Evolutionary conservation across 164 flowering plant genomes (phyloP).

Genomic region (grape (Vitis vinifera)): DNA sequence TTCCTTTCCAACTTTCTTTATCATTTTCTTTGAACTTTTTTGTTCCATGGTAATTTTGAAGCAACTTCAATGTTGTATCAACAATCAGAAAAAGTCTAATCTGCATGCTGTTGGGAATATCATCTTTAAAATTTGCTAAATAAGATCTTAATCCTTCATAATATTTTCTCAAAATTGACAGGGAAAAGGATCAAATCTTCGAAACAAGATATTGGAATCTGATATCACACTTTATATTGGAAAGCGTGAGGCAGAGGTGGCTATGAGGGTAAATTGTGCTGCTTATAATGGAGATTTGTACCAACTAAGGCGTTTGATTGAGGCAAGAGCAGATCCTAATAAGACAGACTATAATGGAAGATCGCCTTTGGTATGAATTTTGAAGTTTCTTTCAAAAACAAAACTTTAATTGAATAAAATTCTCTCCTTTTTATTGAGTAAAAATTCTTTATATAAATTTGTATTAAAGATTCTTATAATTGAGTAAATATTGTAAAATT

Average conservation of each 20-base stretch:
- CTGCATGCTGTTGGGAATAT: no score
- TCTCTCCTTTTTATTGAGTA: no score
- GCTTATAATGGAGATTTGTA: constrained; percentile 56
- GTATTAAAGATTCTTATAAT: no score
- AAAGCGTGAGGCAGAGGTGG: constrained; percentile 59
- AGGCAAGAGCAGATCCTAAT: constrained; percentile 59
- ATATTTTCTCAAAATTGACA: constrained; percentile 11
- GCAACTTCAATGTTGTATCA: not conserved
- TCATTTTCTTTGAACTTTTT: not conserved
- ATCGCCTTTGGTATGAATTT: constrained; percentile 46
- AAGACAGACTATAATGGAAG: constrained; percentile 65
- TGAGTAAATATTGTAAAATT: no score
- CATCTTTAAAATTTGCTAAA: no score
- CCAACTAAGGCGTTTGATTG: constrained; percentile 43
- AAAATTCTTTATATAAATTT: no score
- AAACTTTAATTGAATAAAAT: no score
- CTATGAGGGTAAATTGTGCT: constrained; percentile 53
- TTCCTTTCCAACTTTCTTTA: not conserved
- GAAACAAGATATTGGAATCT: constrained; percentile 45
- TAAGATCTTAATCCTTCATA: no score
- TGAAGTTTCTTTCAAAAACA: no score
- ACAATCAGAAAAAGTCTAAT: not conserved
- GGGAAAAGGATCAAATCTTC: constrained; percentile 47
- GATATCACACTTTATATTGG: constrained; percentile 42
- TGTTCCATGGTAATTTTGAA: not conserved